Conservation (phyloP, 768 basidiomycete genomes). For the Russula brevipes region DNA sequence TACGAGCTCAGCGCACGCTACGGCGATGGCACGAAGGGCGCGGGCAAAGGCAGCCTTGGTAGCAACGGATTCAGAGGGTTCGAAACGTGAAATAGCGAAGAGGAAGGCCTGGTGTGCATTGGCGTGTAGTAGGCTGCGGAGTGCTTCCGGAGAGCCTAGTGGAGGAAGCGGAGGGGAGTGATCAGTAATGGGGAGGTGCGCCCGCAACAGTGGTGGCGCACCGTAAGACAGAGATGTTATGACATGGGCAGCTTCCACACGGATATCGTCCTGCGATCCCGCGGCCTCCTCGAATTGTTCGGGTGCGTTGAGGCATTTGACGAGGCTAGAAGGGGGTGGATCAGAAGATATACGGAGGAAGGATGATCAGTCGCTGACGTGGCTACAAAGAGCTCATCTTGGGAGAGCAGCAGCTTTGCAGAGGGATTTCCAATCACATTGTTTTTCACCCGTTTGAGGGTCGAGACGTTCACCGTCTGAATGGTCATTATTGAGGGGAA, state of each 20-base stretch:
- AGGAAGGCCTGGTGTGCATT: slow-evolving; percentile 58
- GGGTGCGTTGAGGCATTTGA: slow-evolving; percentile 51
- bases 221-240: slow-evolving; percentile 71
- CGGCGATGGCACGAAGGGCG: slow-evolving; percentile 53
- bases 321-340: slow-evolving; percentile 42
- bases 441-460: slow-evolving; percentile 68
- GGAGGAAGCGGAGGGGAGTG: background rate
- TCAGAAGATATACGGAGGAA: background rate
- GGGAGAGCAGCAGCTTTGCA: slow-evolving; percentile 55
- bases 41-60: slow-evolving; percentile 58
- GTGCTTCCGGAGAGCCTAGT: slow-evolving; percentile 56
- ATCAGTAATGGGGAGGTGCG: background rate
- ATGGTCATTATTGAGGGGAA: slow-evolving; percentile 28
- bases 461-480: slow-evolving; percentile 30
- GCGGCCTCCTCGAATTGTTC: slow-evolving; percentile 32
- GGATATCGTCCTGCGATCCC: slow-evolving; percentile 45
- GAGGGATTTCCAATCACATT: slow-evolving; percentile 74
- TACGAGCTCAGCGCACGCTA: slow-evolving; percentile 58
- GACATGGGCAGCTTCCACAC: slow-evolving; percentile 70
- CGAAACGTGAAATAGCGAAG: slow-evolving; percentile 52
- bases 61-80: slow-evolving; percentile 34
- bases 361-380: slow-evolving; percentile 37
- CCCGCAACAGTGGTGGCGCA: slow-evolving; percentile 24
- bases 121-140: slow-evolving; percentile 50
- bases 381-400: slow-evolving; percentile 51